Base-by-base conservation (phyloP, 2,329 filamentous ascomycete genomes). In the Colletotrichum sp. region DNA sequence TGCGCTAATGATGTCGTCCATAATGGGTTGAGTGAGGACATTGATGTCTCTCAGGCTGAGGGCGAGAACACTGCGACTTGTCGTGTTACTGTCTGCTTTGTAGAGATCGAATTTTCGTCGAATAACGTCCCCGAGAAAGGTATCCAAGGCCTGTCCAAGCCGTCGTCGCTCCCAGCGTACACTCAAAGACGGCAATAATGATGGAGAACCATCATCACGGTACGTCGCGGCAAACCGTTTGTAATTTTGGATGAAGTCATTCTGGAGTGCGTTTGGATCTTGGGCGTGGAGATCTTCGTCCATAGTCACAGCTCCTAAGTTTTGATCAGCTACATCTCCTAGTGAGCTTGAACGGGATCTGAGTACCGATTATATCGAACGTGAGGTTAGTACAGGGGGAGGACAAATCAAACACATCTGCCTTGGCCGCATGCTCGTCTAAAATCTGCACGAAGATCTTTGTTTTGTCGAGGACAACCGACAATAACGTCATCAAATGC, bases 281-380 rank as follows among this genome's bases (percentile, higher is more conserved):
- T 85, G 84, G 12, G 84, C 83, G 34, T 81, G 66, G 24, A 86
- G 81, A 69, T 85, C 79, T 8, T 80, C 78, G 36, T 82, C 82
- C 81, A 85, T 82, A 2, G 82, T 81, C 8, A 84, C 83, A 61
- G 81, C 80, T 13, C 81, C 81, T 77, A 76, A 75, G 43, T 79
- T 73, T 6, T 15, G 26, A 16, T 63, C 3, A 57, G 61, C 16
- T 15, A 43, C 10, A 1, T 13, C 4, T 24, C 5, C 6, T 4
- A 15, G 6, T 2, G 16, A 18, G 21, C 13, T 6, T 32, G 2
- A 8, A 16, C 6, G 12, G 26, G 10, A 32, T 26, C 9, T 18
- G 16, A 43, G 43, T 21, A 28, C 59, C 78, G 57, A 86, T 85
- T 26, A 85, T 83, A 69, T 87, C 85, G 65, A 86, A 86, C 3